Evolutionary conservation across 78 protist genomes (phyloP), one percentile per base, ranked within the genome.

Genomic region (Dictyostelium capitatum): DNA sequence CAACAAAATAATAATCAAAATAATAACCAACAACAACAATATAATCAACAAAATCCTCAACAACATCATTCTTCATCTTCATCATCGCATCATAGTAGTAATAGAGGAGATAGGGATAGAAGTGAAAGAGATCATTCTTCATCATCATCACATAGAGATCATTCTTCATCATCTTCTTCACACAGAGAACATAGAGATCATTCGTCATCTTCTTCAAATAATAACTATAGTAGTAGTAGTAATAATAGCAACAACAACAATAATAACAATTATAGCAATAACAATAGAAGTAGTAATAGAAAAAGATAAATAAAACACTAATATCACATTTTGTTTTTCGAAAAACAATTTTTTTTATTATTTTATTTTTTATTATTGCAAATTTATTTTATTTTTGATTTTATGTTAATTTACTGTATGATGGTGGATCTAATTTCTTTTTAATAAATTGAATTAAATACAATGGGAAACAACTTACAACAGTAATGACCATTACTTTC

Each of bases 391-490:
- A 28, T 7, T 67, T 32, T 69, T 30, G 28, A 28, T 14, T 0
- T n/a, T 28, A 79, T 12, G 90, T 32, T 37, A 95, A 32, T 50
- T 95, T 95, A 69, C 78, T 82, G 46, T 95, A 95, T 9, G 93
- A 73, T 11, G 97, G 95, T 37, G 97, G 97, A 64, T 84, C 95
- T 1, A 95, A 32, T n/a, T 89, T 89, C 37, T 77, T 79, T 48
- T 80, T 79, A 62, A 95, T 85, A 20, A 80, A 80, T 83, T 69
- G 84, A 32, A 90, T 82, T 7, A 96, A 4, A 64, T 79, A 96
- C 4, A 96, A 77, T 65, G 97, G 97, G 23, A 92, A 43, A 75
- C 93, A 91, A 81, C 96, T 92, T 62, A 96, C 94, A 1, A 89
- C 46, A 7, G 97, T 96, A 9, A 96, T 89, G 3, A 95, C 95